Evolutionary conservation across 1,284 basidiomycete species (phyloP), one percentile per base, ranked within the genome.

Genomic region (Albatrellus sp.): DNA sequence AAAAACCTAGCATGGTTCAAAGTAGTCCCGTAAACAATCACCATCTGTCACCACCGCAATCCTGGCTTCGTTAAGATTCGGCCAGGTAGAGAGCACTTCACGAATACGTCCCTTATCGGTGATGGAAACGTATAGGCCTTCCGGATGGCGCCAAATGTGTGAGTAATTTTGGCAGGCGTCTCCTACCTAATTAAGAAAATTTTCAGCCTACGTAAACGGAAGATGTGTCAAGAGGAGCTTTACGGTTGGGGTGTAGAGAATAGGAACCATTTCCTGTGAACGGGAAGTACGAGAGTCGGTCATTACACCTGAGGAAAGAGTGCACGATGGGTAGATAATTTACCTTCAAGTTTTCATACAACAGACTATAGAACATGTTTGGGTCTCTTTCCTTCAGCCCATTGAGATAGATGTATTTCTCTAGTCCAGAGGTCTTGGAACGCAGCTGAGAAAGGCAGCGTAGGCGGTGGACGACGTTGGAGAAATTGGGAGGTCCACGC

Each of bases 1-100:
- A 12, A 31, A 29, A 41, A 45, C 41, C 14, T 34, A 45, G 46
- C 19, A 10, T 5, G 37, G 35, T 5, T 24, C 30, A 39, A n/a
- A 3, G n/a, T 4, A 14, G 16, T 10, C 12, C 10, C 17, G 35
- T 20, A 28, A 12, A 37, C 32, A 40, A 58, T 38, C 49, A 61
- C 87, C 88, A 56, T 91, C 88, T 5, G 81, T 85, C 43, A 86
- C 81, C 46, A 86, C 83, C 42, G 80, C 72, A 54, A 86, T 85
- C 40, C 80, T 71, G 8, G 76, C 66, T 13, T 68, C 65, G 41
- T 61, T 51, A 37, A 59, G 58, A 37, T 68, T 65, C 24, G 75
- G 71, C 81, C 81, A 86, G 45, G 71, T 69, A 13, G 68, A 61
- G 20, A 85, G 68, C 28, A 84, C 70, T 28, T 73, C 63, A 32